phyloP scores from a whole-genome alignment of 2,329 filamentous ascomycete genomes.

The Celoporthe dispersa region DNA sequence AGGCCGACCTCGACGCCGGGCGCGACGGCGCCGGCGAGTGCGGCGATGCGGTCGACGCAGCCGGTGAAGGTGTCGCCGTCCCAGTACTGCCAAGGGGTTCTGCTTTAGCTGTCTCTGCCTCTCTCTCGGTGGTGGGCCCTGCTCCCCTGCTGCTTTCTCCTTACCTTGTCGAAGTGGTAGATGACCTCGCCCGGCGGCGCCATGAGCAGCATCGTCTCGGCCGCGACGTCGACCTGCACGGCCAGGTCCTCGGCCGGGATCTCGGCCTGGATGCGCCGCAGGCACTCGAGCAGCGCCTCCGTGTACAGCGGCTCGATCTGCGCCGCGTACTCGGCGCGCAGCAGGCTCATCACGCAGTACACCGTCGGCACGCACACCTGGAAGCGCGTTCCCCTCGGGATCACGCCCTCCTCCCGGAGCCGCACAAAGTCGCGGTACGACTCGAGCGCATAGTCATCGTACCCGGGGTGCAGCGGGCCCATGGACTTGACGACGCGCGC shows the following conservation, averaged over 20 bases:
- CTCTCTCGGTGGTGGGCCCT: too few relatives aligned
- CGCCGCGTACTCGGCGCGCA: conserved; percentile 7
- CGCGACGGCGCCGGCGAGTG: not conserved
- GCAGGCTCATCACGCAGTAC: not conserved
- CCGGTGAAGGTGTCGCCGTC: too few relatives aligned
- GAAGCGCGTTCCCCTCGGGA: conserved; percentile 8
- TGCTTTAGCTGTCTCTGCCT: too few relatives aligned
- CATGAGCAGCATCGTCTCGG: conserved; percentile 1
- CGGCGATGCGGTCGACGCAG: too few relatives aligned
- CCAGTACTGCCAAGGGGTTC: too few relatives aligned
- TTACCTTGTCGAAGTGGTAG: too few relatives aligned
- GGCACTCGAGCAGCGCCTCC: conserved; percentile 9
- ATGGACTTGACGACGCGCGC: conserved; percentile 1
- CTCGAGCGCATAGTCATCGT: conserved; percentile 13
- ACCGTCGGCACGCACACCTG: conserved; percentile 17
- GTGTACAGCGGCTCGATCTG: conserved; percentile 6
- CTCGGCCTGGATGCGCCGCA: conserved; percentile 8
- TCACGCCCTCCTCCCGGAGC: conserved; percentile 12
- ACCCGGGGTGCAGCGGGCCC: not conserved
- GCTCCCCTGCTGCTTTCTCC: too few relatives aligned
- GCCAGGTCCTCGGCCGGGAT: conserved; percentile 14
- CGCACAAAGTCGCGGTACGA: conserved; percentile 2
- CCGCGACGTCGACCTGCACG: conserved; percentile 14
- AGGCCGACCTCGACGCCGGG: not conserved
- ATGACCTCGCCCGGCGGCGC: too few relatives aligned